Base-by-base conservation (phyloP, 2,329 filamentous ascomycete species). In the Sporothrix globosa region DNA sequence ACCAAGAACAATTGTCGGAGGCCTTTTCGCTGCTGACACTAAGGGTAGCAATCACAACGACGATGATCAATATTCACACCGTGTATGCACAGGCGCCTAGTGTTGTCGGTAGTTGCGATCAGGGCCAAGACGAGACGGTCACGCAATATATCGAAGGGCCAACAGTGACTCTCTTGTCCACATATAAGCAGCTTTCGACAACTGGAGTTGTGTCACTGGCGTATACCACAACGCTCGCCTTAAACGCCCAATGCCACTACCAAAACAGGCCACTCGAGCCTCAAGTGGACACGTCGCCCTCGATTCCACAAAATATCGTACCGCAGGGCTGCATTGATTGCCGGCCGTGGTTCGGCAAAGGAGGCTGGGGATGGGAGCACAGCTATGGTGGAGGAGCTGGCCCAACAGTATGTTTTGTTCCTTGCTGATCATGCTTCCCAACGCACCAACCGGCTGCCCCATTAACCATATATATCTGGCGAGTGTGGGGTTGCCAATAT, bases 221-320 rank as follows among this genome's bases (percentile, higher is more conserved):
- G 10, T 74, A 73, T 68, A 63, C 58, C 3, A 75, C 74, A 27
- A 74, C 74, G 10, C 69, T 74, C 24, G 69, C 65, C 27, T 50
- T 73, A 24, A 70, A 54, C n/a, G 73, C 74, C 46, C 66, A 54
- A 21, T 75, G 74, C 63, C 73, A 73, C 52, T 72, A 70, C 68
- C 67, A 70, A 46, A 69, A 41, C 46, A 68, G 70, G 24, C 68
- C 68, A 4, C 44, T 68, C 6, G n/a, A n/a, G n/a, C n/a, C n/a
- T n/a, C n/a, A n/a, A n/a, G n/a, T n/a, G n/a, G n/a, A n/a, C n/a
- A n/a, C n/a, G n/a, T n/a, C n/a, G n/a, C n/a, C n/a, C n/a, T n/a
- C n/a, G n/a, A n/a, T n/a, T n/a, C n/a, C n/a, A n/a, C n/a, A n/a
- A n/a, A n/a, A n/a, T n/a, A n/a, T n/a, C n/a, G n/a, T n/a, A n/a